phyloP scores from a whole-genome alignment of 495 filamentous ascomycete genomes.

The Massariosphaeria phaeospora region DNA sequence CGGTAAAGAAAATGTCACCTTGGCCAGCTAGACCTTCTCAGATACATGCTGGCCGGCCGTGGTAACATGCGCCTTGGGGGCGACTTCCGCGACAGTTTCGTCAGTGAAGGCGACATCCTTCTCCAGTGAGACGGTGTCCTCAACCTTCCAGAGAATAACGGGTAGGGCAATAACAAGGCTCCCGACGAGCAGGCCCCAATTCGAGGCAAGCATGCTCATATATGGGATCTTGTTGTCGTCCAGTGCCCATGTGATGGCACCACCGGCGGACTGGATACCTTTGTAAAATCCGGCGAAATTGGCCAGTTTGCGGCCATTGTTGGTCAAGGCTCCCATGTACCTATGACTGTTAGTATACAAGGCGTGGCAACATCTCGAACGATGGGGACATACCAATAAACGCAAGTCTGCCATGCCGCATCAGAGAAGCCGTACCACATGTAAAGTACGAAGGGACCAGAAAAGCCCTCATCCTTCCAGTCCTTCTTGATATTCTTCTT shows the following conservation, averaged over 20 bases:
- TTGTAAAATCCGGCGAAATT: conserved; percentile 97
- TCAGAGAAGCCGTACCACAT: conserved; percentile 93
- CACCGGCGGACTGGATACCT: conserved; percentile 91
- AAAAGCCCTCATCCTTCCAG: conserved; percentile 61
- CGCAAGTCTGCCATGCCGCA: conserved; percentile 76
- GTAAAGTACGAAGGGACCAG: conserved; percentile 85
- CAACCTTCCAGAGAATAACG: conserved; percentile 72
- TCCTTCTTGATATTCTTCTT: conserved; percentile 50
- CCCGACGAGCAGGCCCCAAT: conserved; percentile 69
- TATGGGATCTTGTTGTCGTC: conserved; percentile 62
- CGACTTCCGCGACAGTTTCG: conserved; percentile 67
- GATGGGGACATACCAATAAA: conserved; percentile 67
- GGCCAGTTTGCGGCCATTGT: conserved; percentile 85
- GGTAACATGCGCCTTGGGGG: conserved; percentile 17
- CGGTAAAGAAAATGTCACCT: not conserved
- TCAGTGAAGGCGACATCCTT: conserved; percentile 79
- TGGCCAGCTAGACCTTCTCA: conserved; percentile 18
- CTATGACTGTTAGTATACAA: conserved; percentile 40
- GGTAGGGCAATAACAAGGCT: conserved; percentile 71
- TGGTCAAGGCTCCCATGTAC: conserved; percentile 89
- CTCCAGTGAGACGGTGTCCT: conserved; percentile 65
- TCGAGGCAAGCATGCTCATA: conserved; percentile 49
- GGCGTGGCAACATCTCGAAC: not conserved
- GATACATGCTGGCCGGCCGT: not conserved
- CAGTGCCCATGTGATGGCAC: conserved; percentile 73